Evolutionary conservation across 225 moss, liverwort and hornwort genomes (phyloP), one percentile per base, ranked within the genome.

Genomic region (Sphagnum contortum): DNA sequence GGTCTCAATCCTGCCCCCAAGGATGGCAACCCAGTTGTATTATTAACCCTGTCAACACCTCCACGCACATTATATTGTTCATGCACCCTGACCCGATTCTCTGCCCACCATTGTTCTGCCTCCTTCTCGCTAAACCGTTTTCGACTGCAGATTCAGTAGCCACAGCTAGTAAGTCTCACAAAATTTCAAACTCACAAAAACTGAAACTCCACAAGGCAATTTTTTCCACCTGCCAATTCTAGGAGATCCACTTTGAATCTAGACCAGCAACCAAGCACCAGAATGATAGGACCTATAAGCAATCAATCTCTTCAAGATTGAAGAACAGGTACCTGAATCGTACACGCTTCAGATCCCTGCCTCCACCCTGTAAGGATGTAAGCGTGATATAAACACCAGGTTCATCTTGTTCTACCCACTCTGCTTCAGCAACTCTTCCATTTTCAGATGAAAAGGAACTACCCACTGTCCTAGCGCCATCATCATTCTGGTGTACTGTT

Each of bases 331-430:
- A 98, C 98, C 98, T 98, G 81, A 98, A 98, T 66, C 92, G 80
- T 64, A 98, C 98, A 49, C 98, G 93, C 77, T 91, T 98, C 73
- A 98, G 70, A 70, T 98, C 98, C 66, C 93, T 98, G 49, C 98
- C 93, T 48, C 98, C 98, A 61, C 98, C 98, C 70, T 89, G 86
- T 62, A 98, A 81, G 66, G 93, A 83, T 62, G 93, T 91, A 68
- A 98, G 76, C 2, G 98, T 98, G 76, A 98, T 98, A 66, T 98
- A 98, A 63, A 98, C 98, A 74, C 98, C 98, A 62, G 89, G 88
- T 76, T 98, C 93, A 67, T 93, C 98, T 85, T 98, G 98, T 78
- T 98, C 98, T 47, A 98, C 93, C 98, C 93, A 98, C 73, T 98
- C 98, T 50, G 98, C 76, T 66, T 93, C 98, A 57, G 74, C 76